Base-by-base conservation (phyloP, 2,329 filamentous ascomycete species). In the Sordariomycetes sp. region DNA sequence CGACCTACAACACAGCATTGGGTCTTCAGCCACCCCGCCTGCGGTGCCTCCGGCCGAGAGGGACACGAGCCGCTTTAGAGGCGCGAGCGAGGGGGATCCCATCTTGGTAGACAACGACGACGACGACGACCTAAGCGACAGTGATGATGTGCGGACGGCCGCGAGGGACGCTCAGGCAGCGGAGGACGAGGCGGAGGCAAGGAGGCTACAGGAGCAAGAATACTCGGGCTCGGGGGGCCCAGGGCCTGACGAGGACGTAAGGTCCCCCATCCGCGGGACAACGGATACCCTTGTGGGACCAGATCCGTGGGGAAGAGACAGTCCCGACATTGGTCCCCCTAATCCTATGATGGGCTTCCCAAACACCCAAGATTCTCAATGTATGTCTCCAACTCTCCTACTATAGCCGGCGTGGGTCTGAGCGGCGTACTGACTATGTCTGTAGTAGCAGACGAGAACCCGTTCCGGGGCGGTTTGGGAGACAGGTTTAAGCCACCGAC, bases 401-500 rank as follows among this genome's bases (percentile, higher is more conserved):
- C 37, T 4, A 24, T 35, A 22, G 28, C 25, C 16, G 20, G 20
- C 5, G 24, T 34, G 28, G 8, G 4, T 20, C 8, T 50, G 46
- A 7, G 22, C 14, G 5, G 7, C 46, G 22, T 50, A 6, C 46
- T 50, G 46, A 50, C 46, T 7, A n/a, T 50, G 14, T 37, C 18
- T 53, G 28, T 25, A 58, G 57, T 5, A 18, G 34, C 51, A 12
- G 37, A 54, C 8, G 54, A 59, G 12, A 74, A 74, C 57, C 72
- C 73, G 0, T 75, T 76, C 48, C 71, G 72, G 58, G 70, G 69
- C 5, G 68, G 74, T 18, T 75, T 99, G 3, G 91, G 93, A 43
- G 90, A 97, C 68, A 82, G 99, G 61, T 99, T 95, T 72, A 83
- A 92, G 46, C 94, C 94, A 2, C 94, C 94, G 0, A 94, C 92